Evolutionary conservation across 495 filamentous ascomycete species (phyloP).

Genomic region (Chaetomium fimeti): DNA sequence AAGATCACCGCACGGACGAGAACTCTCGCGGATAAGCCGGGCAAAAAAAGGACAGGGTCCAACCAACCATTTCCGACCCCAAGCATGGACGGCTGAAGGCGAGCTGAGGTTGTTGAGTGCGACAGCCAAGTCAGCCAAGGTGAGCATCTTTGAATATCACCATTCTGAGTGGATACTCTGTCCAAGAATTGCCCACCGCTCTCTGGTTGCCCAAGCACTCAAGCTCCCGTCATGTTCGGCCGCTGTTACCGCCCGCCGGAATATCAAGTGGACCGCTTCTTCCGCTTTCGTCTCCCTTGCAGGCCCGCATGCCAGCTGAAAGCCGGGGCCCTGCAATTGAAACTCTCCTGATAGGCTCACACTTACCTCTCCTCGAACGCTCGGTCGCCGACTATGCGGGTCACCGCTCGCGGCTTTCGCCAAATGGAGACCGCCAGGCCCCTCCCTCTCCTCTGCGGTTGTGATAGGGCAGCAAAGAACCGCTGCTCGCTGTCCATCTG

Average conservation of each 20-base stretch:
- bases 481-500: background rate
- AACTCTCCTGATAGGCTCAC: slow-evolving; percentile 9
- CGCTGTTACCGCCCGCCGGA: slow-evolving; percentile 6
- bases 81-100: background rate
- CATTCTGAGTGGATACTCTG: background rate
- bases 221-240: too few species aligned
- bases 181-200: too few species aligned
- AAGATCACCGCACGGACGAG: background rate
- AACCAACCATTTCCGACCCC: background rate
- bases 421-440: background rate
- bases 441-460: background rate
- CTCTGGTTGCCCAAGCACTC: background rate
- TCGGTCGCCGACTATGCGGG: slow-evolving; percentile 3
- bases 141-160: background rate
- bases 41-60: background rate
- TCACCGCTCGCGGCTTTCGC: background rate
- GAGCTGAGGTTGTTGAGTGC: too few species aligned
- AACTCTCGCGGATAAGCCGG: background rate
- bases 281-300: slow-evolving; percentile 21
- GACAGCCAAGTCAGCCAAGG: background rate
- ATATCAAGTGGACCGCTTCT: slow-evolving; percentile 7
- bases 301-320: slow-evolving; percentile 22
- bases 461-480: slow-evolving; percentile 5
- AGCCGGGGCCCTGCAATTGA: background rate
- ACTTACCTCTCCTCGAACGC: background rate